Conservation (phyloP, 176 grass and related monocot species). For the Cocos nucifera region DNA sequence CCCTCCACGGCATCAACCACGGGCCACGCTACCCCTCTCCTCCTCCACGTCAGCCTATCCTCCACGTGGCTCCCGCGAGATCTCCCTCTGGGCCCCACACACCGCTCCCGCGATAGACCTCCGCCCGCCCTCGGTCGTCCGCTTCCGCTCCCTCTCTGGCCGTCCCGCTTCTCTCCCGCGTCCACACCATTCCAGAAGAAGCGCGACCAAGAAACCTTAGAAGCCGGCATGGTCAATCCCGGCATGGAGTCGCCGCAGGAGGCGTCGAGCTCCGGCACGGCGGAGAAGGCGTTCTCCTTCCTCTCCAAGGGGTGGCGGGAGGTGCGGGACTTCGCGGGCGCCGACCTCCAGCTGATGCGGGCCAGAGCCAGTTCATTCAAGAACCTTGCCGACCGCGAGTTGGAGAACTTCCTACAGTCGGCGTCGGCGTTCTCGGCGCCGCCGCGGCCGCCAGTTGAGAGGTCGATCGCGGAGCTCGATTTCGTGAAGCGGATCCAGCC, state of each 20-base stretch:
- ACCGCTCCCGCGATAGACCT: too few relatives aligned
- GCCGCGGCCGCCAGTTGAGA: conserved; percentile 19
- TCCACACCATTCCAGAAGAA: too few relatives aligned
- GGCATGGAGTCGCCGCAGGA: neutral
- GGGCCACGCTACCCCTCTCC: too few relatives aligned
- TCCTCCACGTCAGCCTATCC: too few relatives aligned
- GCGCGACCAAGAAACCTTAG: neutral
- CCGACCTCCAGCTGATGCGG: conserved; percentile 55
- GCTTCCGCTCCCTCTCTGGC: too few relatives aligned
- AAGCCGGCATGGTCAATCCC: conserved; percentile 2
- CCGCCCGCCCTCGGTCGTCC: too few relatives aligned
- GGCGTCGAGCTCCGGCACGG: neutral
- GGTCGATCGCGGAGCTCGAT: conserved; percentile 58
- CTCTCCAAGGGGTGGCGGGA: conserved; percentile 81
- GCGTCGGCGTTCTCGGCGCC: conserved; percentile 21
- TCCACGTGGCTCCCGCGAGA: too few relatives aligned
- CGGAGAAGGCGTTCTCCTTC: conserved; percentile 43
- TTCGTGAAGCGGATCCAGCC: conserved; percentile 63
- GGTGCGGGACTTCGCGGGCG: conserved; percentile 56
- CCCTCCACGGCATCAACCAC: too few relatives aligned
- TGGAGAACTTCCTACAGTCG: conserved; percentile 41
- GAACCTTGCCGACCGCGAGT: conserved; percentile 60
- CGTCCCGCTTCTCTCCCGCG: too few relatives aligned
- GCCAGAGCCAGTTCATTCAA: conserved; percentile 41
- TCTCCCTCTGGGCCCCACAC: too few relatives aligned